These are phyloP conservation scores for Tetragonia tetragonoides DNA, from an alignment of 148 eudicot genomes.

Conservation along the genomic window DNA sequence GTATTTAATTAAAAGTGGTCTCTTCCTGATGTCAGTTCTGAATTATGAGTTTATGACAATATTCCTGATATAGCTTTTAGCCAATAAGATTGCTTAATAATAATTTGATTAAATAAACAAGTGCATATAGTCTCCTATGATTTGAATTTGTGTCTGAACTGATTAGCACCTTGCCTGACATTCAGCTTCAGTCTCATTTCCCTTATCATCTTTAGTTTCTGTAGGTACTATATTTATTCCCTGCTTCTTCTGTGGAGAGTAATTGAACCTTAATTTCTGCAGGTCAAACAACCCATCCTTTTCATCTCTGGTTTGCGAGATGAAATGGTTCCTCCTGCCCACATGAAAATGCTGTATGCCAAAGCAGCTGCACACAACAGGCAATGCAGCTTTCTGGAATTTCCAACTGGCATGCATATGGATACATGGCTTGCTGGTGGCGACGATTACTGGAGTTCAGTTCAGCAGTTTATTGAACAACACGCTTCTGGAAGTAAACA, in stretches of 20 bases:
- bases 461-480: conserved; percentile 50
- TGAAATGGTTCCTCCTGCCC: conserved; percentile 92
- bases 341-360: conserved; percentile 86
- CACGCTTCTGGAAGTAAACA: conserved; percentile 40
- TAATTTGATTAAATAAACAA: not conserved
- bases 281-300: conserved; percentile 86
- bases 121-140: not conserved
- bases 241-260: not conserved
- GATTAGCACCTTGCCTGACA: not conserved
- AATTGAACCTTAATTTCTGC: conserved; percentile 16
- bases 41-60: too few species aligned
- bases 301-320: conserved; percentile 90
- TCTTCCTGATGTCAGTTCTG: not conserved
- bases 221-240: not conserved
- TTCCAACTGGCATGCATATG: conserved; percentile 97
- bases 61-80: not conserved
- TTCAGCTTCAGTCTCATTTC: not conserved
- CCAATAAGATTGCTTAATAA: not conserved
- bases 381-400: conserved; percentile 68
- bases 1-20: not conserved
- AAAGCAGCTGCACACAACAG: conserved; percentile 82
- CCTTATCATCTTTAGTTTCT: not conserved
- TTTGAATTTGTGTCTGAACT: not conserved
- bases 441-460: conserved; percentile 74
- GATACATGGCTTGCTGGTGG: conserved; percentile 98